Conservation (phyloP, 2,329 filamentous ascomycete species). For the Penicillium sp. region DNA sequence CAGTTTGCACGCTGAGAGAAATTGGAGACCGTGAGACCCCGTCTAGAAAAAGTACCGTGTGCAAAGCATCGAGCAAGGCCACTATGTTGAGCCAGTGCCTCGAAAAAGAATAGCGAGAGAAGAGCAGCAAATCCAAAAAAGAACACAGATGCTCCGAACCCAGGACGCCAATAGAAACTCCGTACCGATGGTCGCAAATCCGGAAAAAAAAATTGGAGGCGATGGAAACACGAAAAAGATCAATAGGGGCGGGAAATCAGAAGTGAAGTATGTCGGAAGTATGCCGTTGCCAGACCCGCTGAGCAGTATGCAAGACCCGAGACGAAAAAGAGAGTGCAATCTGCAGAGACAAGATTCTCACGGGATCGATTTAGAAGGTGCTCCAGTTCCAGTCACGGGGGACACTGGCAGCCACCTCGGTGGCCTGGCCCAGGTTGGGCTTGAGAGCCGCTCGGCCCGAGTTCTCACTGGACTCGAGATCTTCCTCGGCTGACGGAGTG, state of each 20-base stretch:
- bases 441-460: slow-evolving; percentile 27
- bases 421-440: slow-evolving; percentile 33
- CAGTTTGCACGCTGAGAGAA: slow-evolving; percentile 1
- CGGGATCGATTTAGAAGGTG: slow-evolving; percentile 55
- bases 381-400: slow-evolving; percentile 66
- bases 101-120: no score
- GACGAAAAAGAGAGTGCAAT: background rate
- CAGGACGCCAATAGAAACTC: slow-evolving; percentile 13
- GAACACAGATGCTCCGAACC: slow-evolving; percentile 6
- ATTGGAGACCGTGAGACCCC: background rate
- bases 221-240: slow-evolving; percentile 6
- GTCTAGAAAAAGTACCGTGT: background rate
- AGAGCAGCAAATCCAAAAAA: background rate
- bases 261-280: slow-evolving; percentile 14
- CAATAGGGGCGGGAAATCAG: background rate
- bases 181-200: slow-evolving; percentile 25
- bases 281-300: slow-evolving; percentile 23
- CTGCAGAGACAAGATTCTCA: background rate
- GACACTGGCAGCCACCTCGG: slow-evolving; percentile 58
- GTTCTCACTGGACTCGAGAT: slow-evolving; percentile 27
- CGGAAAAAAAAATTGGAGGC: slow-evolving; percentile 2
- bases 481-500: slow-evolving; percentile 31
- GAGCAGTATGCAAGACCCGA: slow-evolving; percentile 11
- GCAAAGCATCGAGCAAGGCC: background rate
- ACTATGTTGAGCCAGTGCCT: background rate